Evolutionary conservation across 495 filamentous ascomycete genomes (phyloP), one percentile per base, ranked within the genome.

Genomic region (Clavariopsis aquatica): DNA sequence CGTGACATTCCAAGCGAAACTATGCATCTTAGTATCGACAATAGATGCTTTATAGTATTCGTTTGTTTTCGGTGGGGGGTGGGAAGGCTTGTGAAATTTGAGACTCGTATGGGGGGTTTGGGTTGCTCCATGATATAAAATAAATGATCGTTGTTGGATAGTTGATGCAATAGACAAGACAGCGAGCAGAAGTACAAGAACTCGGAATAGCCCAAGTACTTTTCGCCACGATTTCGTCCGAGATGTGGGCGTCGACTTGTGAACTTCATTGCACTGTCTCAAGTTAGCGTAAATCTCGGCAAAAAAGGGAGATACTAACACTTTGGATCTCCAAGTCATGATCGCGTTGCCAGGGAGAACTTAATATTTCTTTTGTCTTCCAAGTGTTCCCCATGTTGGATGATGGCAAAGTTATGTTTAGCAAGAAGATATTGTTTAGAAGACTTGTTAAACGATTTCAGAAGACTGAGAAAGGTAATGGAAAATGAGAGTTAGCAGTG

Each of bases 1-100:
- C 29, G 59, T 53, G 49, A 62, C 19, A 22, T 62, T 62, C 29
- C 52, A 62, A n/a, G n/a, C 26, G 36, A 62, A 53, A 15, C 54
- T 28, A 7, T 13, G 59, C 26, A 15, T 54, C 19, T 45, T 62
- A 26, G 57, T 51, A 46, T 45, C 22, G 45, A 34, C 28, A 31
- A 60, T 38, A 23, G 57, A 47, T 43, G 38, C n/a, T 8, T 43
- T 43, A 49, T 9, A 49, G 47, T 24, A 49, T 23, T 49, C 20
- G 9, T 49, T 27, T 24, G 19, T 23, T 49, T 49, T n/a, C 4
- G 24, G 20, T 15, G 5, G 2, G 47, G 47, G 9, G 12, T 49
- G 47, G 2, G 47, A 22, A 19, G 26, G 23, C 15, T 24, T 27
- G n/a, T 23, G 19, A 49, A 24, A 22, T 4, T 3, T 3, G n/a